phyloP scores from a whole-genome alignment of 306 rosid species.

The Psophocarpus tetragonolobus region DNA sequence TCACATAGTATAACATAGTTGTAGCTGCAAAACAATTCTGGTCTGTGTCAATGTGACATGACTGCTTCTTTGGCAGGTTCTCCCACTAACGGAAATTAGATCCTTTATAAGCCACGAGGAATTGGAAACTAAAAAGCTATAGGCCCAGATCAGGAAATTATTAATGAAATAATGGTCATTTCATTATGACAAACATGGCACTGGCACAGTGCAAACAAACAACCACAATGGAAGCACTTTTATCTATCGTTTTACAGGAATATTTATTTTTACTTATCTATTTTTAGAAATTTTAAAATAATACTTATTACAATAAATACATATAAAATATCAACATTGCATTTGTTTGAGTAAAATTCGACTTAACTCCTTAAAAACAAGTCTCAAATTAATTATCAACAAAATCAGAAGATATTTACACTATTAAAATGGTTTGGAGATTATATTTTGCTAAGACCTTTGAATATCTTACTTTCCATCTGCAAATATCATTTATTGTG shows the following conservation, averaged over 20 bases:
- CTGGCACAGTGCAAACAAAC: conserved; percentile 13
- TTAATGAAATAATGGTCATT: conserved; percentile 2
- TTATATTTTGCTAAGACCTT: not conserved
- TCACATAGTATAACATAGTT: conserved; percentile 16
- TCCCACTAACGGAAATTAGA: conserved; percentile 24
- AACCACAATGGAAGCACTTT: conserved; percentile 34
- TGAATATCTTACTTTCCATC: conserved; percentile 5
- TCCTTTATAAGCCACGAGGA: conserved; percentile 1
- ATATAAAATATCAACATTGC: too few species aligned
- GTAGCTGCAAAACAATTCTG: conserved; percentile 13
- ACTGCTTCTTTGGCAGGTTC: conserved; percentile 38
- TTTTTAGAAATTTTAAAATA: not conserved
- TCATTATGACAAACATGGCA: conserved; percentile 29
- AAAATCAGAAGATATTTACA: too few species aligned
- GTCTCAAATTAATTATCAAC: too few species aligned
- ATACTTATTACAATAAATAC: too few species aligned
- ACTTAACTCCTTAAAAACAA: too few species aligned
- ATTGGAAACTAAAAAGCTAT: not conserved
- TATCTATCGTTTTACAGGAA: not conserved
- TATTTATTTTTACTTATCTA: not conserved
- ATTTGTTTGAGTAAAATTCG: too few species aligned
- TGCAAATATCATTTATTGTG: conserved; percentile 38
- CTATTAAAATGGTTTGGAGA: too few species aligned
- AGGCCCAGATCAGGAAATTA: conserved; percentile 10
- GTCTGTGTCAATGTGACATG: conserved; percentile 37